phyloP scores from a whole-genome alignment of 225 moss, liverwort and hornwort genomes.

The Straminergon stramineum region DNA sequence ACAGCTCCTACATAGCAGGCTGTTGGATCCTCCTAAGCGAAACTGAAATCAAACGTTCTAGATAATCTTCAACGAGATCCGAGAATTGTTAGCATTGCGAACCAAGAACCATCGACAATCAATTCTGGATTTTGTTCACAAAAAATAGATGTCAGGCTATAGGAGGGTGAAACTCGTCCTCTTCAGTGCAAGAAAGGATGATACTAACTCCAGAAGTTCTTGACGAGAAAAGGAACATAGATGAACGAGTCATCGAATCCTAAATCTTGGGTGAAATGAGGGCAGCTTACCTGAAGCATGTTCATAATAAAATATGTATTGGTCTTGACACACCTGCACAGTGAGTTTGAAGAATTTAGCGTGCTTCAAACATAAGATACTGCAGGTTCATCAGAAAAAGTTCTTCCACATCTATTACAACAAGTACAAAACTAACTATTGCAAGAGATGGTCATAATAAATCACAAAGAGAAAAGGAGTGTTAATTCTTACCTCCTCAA shows the following conservation, averaged over 20 bases:
- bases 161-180: not conserved
- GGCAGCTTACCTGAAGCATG: constrained; percentile 53
- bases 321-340: constrained; percentile 58
- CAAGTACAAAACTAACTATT: not conserved
- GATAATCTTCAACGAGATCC: not conserved
- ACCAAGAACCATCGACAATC: not conserved
- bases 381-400: not conserved
- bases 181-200: not conserved
- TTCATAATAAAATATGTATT: constrained; percentile 54
- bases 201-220: constrained; percentile 2
- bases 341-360: not conserved
- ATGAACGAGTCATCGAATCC: not conserved
- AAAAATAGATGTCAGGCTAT: not conserved
- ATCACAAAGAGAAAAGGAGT: not conserved
- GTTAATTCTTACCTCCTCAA: constrained; percentile 40
- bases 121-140: not conserved
- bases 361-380: not conserved
- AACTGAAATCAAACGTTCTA: not conserved
- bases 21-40: not conserved
- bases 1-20: not conserved
- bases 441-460: not conserved
- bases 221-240: not conserved
- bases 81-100: not conserved
- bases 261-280: not conserved
- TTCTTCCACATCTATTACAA: not conserved